Evolutionary conservation across 805 yeast genomes (phyloP).

Genomic region (Zygotorulaspora sp.): DNA sequence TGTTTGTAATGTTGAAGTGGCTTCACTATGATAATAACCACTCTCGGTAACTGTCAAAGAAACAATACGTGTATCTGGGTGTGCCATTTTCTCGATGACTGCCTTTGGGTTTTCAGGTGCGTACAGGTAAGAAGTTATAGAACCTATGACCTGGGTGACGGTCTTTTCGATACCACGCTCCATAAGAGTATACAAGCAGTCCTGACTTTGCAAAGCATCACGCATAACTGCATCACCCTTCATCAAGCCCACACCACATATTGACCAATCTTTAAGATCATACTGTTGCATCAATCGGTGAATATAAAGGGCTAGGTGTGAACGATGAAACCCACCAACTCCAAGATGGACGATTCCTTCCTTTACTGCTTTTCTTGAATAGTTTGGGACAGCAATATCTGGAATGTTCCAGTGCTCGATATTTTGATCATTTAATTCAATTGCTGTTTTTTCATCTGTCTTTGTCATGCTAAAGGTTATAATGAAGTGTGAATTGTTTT

Average conservation of each 20-base stretch:
- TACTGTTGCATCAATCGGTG: conserved; percentile 6
- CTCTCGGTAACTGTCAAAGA: conserved; percentile 10
- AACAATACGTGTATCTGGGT: conserved; percentile 7
- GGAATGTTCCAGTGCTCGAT: not conserved
- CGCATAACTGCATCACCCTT: conserved; percentile 4
- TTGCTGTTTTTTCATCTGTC: not conserved
- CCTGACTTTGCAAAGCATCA: conserved; percentile 6
- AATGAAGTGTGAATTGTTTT: too few relatives aligned
- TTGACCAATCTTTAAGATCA: conserved; percentile 8
- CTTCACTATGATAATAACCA: conserved; percentile 10
- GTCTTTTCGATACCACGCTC: conserved; percentile 5
- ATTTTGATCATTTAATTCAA: not conserved
- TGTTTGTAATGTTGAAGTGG: conserved; percentile 4
- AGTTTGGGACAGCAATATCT: conserved; percentile 5
- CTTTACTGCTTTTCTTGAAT: conserved; percentile 6
- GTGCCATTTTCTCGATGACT: conserved; percentile 10
- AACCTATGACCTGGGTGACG: conserved; percentile 2
- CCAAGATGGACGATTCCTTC: conserved; percentile 10
- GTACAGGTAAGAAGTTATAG: conserved; percentile 8
- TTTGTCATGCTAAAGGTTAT: too few relatives aligned
- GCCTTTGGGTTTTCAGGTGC: conserved; percentile 10
- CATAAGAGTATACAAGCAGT: conserved; percentile 5
- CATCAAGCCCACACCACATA: conserved; percentile 8
- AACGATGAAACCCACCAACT: conserved; percentile 10
- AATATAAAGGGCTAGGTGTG: conserved; percentile 8